Base-by-base conservation (phyloP, 2,329 filamentous ascomycete genomes). In the Canariomyces notabilis region DNA sequence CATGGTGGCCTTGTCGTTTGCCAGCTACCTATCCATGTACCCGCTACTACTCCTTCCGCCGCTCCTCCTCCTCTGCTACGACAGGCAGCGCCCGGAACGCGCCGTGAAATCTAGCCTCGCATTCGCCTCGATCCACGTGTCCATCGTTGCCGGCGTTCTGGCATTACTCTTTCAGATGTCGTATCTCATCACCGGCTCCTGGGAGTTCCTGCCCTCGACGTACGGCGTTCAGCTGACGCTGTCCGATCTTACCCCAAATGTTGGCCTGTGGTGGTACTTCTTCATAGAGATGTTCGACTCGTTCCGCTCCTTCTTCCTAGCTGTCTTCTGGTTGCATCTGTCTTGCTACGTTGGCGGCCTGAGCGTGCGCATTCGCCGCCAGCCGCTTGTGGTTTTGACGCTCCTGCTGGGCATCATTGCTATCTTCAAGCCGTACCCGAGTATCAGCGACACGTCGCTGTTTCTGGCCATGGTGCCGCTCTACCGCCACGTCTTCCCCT, bases 201-300 rank as follows among this genome's bases (percentile, higher is more conserved):
- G 87, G 87, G 83, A 90, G 52, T 98, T 97, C 61, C 67, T 97
- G 16, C 68, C 77, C 6, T 89, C 89, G 16, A 96, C 93, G 1
- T 98, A 98, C 67, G 89, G 91, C 57, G 88, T 95, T 37, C 90
- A 95, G 58, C 76, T 98, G 31, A 82, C 93, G 1, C 78, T 98
- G 2, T 88, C 89, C 7, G 93, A 98, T 62, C 75, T 98, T 33
- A 94, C 91, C 0, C 93, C 93, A 11, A 98, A 97, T 56, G 86
- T 94, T 22, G 93, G 93, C 1, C 75, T 98, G 1, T 98, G 93
- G 93, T 98, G 93, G 93, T 98, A 98, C 68, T 98, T 98, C 70
- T 97, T 98, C 64, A 95, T 94, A 57, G 91, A 98, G 64, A 98
- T 98, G 82, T 98, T 98, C 64, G 93, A 98, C 68, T 91, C 90